Evolutionary conservation across 768 basidiomycete species (phyloP), one percentile per base, ranked within the genome.

Genomic region (Phaeotremella skinneri): DNA sequence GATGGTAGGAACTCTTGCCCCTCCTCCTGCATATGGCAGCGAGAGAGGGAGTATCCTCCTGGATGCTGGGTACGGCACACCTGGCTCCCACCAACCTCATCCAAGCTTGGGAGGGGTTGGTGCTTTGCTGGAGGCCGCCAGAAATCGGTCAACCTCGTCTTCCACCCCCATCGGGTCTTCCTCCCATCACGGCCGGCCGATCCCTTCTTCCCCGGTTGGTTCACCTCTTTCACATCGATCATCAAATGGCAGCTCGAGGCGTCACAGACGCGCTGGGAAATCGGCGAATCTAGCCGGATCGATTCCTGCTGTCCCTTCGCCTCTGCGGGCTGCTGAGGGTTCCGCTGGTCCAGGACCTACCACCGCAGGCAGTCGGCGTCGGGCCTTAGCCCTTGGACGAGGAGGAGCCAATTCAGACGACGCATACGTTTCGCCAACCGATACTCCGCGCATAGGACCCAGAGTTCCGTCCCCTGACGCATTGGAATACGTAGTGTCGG

Each of bases 1-100:
- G 6, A 96, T 92, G 75, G 87, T 93, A 14, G 96, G 96, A 48
- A 98, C 96, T 0, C 82, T 98, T 9, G 94, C 94, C 1, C 96
- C 96, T 16, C 96, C 96, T 27, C 96, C 96, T 4, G 93, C 96
- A 0, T 98, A 98, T 77, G 96, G 96, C 17, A 91, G 89, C 68
- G 96, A 99, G 76, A 83, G 92, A 11, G 96, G 94, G 6, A 94
- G 91, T 73, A 97, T 99, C 58, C 81, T 99, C 7, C 82, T 99
- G 1, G 92, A 96, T 76, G 89, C 92, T 1, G 93, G 91, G 20
- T 86, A 85, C 37, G 79, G 76, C 5, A 83, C 71, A 20, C 75
- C 75, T 3, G 60, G 62, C 9, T 58, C 64, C 4, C 60, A 43
- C 4, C 49, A 62, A 11, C 39, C 58, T 16, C 37, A n/a, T 14